phyloP scores from a whole-genome alignment of 108 stramenopile species.

The Cyclotella choctawhatcheeana region DNA sequence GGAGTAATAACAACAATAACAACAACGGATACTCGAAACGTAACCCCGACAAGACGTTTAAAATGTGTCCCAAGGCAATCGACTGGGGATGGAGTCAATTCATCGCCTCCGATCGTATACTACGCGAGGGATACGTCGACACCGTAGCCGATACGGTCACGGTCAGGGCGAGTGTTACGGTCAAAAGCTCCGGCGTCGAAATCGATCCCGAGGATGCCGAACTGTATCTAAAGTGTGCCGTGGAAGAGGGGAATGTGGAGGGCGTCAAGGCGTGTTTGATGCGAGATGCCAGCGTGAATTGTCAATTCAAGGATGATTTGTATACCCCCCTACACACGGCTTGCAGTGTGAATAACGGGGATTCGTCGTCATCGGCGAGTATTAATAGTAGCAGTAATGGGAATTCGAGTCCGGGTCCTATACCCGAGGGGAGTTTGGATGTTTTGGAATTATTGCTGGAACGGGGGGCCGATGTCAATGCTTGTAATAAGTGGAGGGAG shows the following conservation, averaged over 20 bases:
- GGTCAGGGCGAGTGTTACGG: conserved; percentile 84
- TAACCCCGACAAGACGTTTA: conserved; percentile 93
- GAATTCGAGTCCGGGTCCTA: conserved; percentile 35
- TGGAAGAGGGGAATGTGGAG: conserved; percentile 89
- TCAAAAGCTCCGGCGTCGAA: conserved; percentile 74
- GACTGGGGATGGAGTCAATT: conserved; percentile 95
- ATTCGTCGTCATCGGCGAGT: conserved; percentile 13
- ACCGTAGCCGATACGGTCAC: conserved; percentile 57
- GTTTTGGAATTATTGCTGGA: conserved; percentile 81
- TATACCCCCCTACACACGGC: conserved; percentile 91
- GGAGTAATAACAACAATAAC: conserved; percentile 64
- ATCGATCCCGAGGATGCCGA: conserved; percentile 90
- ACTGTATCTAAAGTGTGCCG: conserved; percentile 89
- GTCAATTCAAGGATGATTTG: conserved; percentile 93
- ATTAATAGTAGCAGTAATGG: conserved; percentile 44
- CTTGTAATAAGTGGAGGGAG: conserved; percentile 92
- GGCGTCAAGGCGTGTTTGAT: conserved; percentile 78
- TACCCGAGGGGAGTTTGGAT: conserved; percentile 62
- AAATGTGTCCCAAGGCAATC: conserved; percentile 91
- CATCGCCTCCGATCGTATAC: conserved; percentile 86
- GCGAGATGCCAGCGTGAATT: conserved; percentile 87
- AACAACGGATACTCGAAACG: conserved; percentile 80
- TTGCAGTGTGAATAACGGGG: conserved; percentile 63
- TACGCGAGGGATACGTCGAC: conserved; percentile 82
- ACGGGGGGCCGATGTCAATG: conserved; percentile 87